Percentiles rank a stretch among this genome's conserved stretches.
Conservation (phyloP, 2,329 filamentous ascomycete genomes). For the Botryotinia narcissicola region DNA sequence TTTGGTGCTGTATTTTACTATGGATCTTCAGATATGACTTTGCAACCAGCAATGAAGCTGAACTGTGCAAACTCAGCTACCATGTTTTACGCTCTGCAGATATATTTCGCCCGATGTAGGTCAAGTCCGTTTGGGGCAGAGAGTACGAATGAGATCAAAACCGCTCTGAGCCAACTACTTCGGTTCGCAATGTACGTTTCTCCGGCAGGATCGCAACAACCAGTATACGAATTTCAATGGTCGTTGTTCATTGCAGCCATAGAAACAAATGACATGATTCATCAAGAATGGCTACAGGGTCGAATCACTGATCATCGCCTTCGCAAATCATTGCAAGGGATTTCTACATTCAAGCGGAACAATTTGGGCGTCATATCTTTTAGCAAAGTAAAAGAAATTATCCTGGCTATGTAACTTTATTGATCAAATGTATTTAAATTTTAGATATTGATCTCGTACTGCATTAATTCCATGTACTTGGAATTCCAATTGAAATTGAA, state of each 20-base stretch:
- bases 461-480: not conserved
- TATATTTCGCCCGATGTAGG: conserved; percentile 14
- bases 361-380: not conserved
- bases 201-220: conserved; percentile 12
- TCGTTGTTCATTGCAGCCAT: conserved; percentile 25
- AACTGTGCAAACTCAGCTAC: conserved; percentile 24
- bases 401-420: not conserved
- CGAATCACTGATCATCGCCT: not conserved
- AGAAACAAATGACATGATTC: conserved; percentile 25
- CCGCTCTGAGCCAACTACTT: conserved; percentile 13
- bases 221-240: conserved; percentile 26
- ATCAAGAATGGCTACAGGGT: conserved; percentile 24
- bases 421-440: not conserved
- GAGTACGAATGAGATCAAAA: not conserved
- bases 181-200: conserved; percentile 16
- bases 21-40: conserved; percentile 23
- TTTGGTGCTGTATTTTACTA: conserved; percentile 20
- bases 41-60: conserved; percentile 24
- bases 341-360: not conserved
- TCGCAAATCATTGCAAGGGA: not conserved
- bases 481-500: not conserved
- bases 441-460: no score
- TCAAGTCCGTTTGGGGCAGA: conserved; percentile 10
- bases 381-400: not conserved
- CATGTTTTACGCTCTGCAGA: conserved; percentile 18